phyloP scores from a whole-genome alignment of 495 filamentous ascomycete species.

The Penicillium steckii region DNA sequence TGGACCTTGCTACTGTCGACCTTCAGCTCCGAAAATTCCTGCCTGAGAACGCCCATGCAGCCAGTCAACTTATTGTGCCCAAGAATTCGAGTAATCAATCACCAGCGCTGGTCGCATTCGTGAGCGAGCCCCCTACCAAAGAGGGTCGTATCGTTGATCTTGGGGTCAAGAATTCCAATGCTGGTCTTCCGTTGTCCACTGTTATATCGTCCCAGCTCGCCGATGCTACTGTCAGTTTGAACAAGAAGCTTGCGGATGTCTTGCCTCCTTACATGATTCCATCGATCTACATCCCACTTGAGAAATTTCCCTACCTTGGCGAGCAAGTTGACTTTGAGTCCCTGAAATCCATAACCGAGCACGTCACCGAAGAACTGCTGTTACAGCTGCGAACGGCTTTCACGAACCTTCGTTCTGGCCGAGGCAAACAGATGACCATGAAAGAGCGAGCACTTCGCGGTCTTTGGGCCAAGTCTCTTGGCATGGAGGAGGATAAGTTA shows the following conservation, averaged over 20 bases:
- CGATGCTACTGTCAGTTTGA: constrained; percentile 19
- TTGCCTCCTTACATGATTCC: constrained; percentile 37
- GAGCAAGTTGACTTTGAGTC: not conserved
- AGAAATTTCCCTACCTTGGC: constrained; percentile 14
- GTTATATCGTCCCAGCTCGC: constrained; percentile 16
- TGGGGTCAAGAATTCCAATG: not conserved
- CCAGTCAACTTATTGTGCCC: constrained; percentile 4
- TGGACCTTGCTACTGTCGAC: constrained; percentile 7
- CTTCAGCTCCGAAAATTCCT: constrained; percentile 1
- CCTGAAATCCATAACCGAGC: not conserved
- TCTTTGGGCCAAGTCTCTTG: constrained; percentile 42
- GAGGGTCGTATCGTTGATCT: constrained; percentile 1
- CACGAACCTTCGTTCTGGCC: constrained; percentile 7
- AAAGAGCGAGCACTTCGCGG: constrained; percentile 34
- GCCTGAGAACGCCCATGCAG: not conserved
- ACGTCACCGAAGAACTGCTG: constrained; percentile 15
- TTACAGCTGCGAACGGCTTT: constrained; percentile 16
- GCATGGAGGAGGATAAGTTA: constrained; percentile 26
- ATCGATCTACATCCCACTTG: constrained; percentile 13
- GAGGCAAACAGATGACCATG: constrained; percentile 15
- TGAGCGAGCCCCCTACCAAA: constrained; percentile 1
- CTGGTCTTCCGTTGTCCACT: not conserved
- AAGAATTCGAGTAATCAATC: not conserved
- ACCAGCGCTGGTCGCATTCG: constrained; percentile 5
- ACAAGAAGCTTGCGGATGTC: constrained; percentile 28